phyloP scores from a whole-genome alignment of 306 rosid species.

The Alnus glutinosa region DNA sequence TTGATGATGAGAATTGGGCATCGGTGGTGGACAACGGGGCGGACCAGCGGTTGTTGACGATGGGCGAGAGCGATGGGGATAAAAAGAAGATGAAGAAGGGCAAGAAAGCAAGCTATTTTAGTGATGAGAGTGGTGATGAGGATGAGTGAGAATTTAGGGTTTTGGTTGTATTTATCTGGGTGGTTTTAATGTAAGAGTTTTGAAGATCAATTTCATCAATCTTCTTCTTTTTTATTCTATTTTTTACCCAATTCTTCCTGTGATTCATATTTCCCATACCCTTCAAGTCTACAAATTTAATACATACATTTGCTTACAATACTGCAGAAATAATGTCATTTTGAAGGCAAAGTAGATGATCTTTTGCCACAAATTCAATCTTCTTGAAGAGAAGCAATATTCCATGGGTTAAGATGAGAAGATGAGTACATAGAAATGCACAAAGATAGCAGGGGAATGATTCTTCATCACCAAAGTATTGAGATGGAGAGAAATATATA shows the following conservation, averaged over 20 bases:
- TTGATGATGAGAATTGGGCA: slow-evolving; percentile 90
- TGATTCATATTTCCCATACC: too few species aligned
- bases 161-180: background rate
- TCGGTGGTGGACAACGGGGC: slow-evolving; percentile 75
- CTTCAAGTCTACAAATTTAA: too few species aligned
- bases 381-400: background rate
- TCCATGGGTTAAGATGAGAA: background rate
- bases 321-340: too few species aligned
- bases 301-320: background rate
- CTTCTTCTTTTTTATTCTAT: too few species aligned
- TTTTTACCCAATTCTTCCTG: too few species aligned
- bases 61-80: slow-evolving; percentile 46
- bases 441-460: background rate
- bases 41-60: slow-evolving; percentile 39
- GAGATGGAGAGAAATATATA: too few species aligned
- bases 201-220: too few species aligned
- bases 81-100: slow-evolving; percentile 45
- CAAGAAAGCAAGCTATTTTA: slow-evolving; percentile 72
- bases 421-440: slow-evolving; percentile 3
- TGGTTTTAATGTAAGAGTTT: too few species aligned
- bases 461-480: slow-evolving; percentile 47
- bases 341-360: background rate
- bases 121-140: slow-evolving; percentile 78
- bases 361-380: background rate
- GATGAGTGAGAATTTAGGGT: slow-evolving; percentile 43